A percentile compares a stretch with the other conserved stretches of the same genome.
Conservation (phyloP, 768 basidiomycete species). For the Termitomyces titanicus region DNA sequence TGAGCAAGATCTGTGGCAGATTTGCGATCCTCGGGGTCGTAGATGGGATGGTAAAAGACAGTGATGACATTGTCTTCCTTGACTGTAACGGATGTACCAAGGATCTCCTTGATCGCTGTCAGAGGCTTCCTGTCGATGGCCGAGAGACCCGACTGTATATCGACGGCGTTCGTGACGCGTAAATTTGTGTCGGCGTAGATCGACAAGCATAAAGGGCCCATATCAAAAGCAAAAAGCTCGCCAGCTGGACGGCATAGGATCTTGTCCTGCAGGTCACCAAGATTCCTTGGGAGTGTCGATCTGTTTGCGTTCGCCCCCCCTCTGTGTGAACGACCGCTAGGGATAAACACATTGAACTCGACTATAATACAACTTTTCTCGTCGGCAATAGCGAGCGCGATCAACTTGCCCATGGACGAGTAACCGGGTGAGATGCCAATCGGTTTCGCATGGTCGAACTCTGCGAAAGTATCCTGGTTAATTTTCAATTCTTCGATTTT, state of each 20-base stretch:
- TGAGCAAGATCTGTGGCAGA: conserved; percentile 33
- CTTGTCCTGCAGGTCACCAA: conserved; percentile 23
- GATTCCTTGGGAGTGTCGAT: conserved; percentile 9
- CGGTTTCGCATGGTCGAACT: conserved; percentile 32
- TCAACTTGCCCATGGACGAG: conserved; percentile 35
- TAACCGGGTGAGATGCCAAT: conserved; percentile 54
- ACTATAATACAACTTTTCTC: conserved; percentile 31
- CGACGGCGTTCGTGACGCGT: conserved; percentile 46
- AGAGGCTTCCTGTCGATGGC: conserved; percentile 36
- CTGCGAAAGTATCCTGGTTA: conserved; percentile 18
- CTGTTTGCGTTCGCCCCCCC: conserved; percentile 14
- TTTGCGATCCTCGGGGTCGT: conserved; percentile 28
- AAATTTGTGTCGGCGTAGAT: conserved; percentile 41
- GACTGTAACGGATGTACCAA: conserved; percentile 35
- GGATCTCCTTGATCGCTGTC: conserved; percentile 35
- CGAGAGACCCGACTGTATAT: conserved; percentile 52
- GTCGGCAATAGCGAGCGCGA: conserved; percentile 44
- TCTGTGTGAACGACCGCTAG: conserved; percentile 10
- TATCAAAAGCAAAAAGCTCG: conserved; percentile 51
- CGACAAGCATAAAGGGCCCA: conserved; percentile 45
- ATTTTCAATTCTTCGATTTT: conserved; percentile 25
- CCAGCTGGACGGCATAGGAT: conserved; percentile 43
- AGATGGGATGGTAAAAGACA: conserved; percentile 34
- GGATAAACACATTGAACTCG: conserved; percentile 25
- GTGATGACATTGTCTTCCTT: conserved; percentile 31